A percentile compares a stretch with the other conserved stretches of the same genome.
These are phyloP conservation scores for Begonia fuchsioides DNA, from an alignment of 306 rosid species.

Conservation along the genomic window DNA sequence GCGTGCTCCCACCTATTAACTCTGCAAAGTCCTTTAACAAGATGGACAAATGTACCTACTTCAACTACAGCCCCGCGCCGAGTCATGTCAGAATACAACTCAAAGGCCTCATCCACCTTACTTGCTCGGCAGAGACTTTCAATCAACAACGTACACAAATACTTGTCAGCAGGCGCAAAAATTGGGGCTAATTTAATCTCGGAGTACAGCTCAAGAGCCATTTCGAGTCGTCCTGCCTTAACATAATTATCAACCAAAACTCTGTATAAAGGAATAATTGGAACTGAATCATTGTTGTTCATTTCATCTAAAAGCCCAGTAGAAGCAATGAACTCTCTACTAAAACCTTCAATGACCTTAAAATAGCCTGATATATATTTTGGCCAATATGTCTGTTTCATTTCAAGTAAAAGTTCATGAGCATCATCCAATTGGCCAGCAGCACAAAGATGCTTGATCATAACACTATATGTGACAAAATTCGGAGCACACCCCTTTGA, in stretches of 20 bases:
- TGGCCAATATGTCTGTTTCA: conserved; percentile 83
- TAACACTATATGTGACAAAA: conserved; percentile 62
- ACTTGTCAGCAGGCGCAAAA: conserved; percentile 25
- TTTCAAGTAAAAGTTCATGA: conserved; percentile 60
- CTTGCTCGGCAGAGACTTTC: conserved; percentile 45
- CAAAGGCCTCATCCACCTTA: conserved; percentile 55
- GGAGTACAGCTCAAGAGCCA: conserved; percentile 45
- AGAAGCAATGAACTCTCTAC: conserved; percentile 44
- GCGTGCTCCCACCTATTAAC: conserved; percentile 70
- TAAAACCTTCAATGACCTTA: conserved; percentile 67
- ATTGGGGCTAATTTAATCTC: conserved; percentile 54
- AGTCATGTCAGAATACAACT: conserved; percentile 46
- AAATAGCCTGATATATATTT: conserved; percentile 46
- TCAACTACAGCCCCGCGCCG: conserved; percentile 48
- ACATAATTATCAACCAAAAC: conserved; percentile 57
- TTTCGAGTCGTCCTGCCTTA: conserved; percentile 63
- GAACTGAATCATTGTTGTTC: conserved; percentile 37
- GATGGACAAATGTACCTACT: conserved; percentile 48
- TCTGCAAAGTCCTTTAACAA: conserved; percentile 53
- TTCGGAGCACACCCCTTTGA: conserved; percentile 82
- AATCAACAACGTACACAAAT: conserved; percentile 44
- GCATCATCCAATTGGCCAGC: conserved; percentile 63
- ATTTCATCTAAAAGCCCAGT: conserved; percentile 56
- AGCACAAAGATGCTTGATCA: conserved; percentile 73
- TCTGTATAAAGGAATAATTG: conserved; percentile 38